These are phyloP conservation scores for Fusarium praegraminearum DNA, from an alignment of 2,329 filamentous ascomycete species.

Conservation along the genomic window DNA sequence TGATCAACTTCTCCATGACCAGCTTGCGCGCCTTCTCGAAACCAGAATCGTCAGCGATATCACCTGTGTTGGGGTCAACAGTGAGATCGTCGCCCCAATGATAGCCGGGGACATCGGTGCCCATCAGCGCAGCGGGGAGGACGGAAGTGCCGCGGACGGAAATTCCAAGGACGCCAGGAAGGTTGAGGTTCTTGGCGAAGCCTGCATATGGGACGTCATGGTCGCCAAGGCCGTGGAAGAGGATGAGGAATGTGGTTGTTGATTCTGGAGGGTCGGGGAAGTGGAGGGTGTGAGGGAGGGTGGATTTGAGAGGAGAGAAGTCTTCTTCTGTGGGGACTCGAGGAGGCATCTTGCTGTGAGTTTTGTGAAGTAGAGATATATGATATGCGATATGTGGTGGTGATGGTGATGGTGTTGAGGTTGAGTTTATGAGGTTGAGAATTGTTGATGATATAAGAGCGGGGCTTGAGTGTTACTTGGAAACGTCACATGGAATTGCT, in stretches of 20 bases:
- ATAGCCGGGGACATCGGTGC: slow-evolving; percentile 53
- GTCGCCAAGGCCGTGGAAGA: slow-evolving; percentile 89
- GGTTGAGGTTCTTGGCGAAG: slow-evolving; percentile 75
- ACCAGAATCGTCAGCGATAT: slow-evolving; percentile 71
- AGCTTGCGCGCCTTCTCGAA: slow-evolving; percentile 62
- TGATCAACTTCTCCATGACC: slow-evolving; percentile 65
- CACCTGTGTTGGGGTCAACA: slow-evolving; percentile 63
- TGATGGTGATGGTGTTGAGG: slow-evolving; percentile 12
- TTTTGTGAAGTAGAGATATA: slow-evolving; percentile 10
- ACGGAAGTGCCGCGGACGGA: slow-evolving; percentile 77
- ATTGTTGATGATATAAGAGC: slow-evolving; percentile 9
- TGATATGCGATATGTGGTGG: slow-evolving; percentile 16
- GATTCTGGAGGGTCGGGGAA: slow-evolving; percentile 68
- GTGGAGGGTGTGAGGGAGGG: slow-evolving; percentile 57
- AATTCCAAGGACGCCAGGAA: slow-evolving; percentile 83
- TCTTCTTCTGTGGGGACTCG: slow-evolving; percentile 64
- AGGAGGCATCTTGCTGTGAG: slow-evolving; percentile 54
- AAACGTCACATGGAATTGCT: neutral
- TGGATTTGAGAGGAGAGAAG: slow-evolving; percentile 57
- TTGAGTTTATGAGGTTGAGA: neutral
- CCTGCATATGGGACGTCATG: slow-evolving; percentile 74
- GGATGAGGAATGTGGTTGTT: slow-evolving; percentile 79
- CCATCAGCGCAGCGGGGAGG: slow-evolving; percentile 74
- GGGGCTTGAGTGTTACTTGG: slow-evolving; percentile 1
- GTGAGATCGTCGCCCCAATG: slow-evolving; percentile 77